These are phyloP conservation scores for Penicillium crystallinum DNA, from an alignment of 495 filamentous ascomycete genomes.

Conservation along the genomic window DNA sequence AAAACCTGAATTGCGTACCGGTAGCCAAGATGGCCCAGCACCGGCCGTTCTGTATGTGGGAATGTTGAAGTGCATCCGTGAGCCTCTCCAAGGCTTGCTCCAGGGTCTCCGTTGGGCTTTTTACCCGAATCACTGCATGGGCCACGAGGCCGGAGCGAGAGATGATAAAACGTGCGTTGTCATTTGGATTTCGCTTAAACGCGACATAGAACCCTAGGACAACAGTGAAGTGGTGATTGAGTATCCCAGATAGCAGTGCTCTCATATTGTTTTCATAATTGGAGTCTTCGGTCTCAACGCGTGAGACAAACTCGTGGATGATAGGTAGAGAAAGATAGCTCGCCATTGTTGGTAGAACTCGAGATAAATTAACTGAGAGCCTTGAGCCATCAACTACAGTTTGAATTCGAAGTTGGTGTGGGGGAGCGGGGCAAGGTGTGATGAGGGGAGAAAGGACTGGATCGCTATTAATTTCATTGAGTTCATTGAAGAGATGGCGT, in stretches of 20 bases:
- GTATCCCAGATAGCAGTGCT: not conserved
- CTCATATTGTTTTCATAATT: not conserved
- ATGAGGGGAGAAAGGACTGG: no score
- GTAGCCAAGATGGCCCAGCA: not conserved
- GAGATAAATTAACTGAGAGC: no score
- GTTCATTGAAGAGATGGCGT: no score
- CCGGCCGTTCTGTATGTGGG: not conserved
- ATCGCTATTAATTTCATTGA: no score
- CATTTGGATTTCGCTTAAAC: not conserved
- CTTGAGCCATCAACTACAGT: no score
- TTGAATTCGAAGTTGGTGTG: no score
- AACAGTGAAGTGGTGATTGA: not conserved
- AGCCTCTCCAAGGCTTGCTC: not conserved
- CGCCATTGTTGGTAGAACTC: constrained; percentile 30
- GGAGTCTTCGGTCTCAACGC: not conserved
- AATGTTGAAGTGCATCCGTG: not conserved
- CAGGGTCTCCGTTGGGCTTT: not conserved
- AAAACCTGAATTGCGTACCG: not conserved
- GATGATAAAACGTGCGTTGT: not conserved
- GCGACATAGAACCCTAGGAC: not conserved
- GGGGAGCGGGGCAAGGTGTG: no score
- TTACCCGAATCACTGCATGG: not conserved
- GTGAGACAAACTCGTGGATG: not conserved
- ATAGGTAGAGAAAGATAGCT: not conserved
- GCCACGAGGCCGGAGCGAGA: not conserved